A percentile compares a stretch with the other conserved stretches of the same genome.
phyloP scores from a whole-genome alignment of 139 green algal species.

The Chlamydomonas applanata region DNA sequence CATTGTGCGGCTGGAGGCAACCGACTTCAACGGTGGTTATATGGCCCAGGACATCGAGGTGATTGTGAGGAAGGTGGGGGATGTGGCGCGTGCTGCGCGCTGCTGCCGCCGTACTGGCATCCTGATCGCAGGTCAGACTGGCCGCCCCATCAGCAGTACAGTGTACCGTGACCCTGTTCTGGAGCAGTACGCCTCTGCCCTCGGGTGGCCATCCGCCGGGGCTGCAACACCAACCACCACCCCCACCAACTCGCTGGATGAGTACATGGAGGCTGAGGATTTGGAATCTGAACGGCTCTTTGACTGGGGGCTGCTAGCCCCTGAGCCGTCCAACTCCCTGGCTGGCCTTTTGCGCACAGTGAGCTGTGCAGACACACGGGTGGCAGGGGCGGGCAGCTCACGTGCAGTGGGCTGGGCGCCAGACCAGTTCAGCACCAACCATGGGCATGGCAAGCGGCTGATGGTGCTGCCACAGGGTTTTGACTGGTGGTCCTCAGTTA shows the following conservation, averaged over 20 bases:
- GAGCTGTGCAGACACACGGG: conserved; percentile 37
- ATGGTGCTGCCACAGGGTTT: conserved; percentile 52
- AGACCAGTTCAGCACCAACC: conserved; percentile 14
- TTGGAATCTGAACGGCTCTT: conserved; percentile 71
- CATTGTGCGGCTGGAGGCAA: conserved; percentile 41
- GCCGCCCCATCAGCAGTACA: conserved; percentile 41
- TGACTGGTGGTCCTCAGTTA: conserved; percentile 20
- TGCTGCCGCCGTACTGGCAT: conserved; percentile 46
- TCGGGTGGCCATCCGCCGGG: conserved; percentile 14
- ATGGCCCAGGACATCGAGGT: conserved; percentile 32
- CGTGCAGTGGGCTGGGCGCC: conserved; percentile 6
- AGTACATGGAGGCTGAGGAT: conserved; percentile 41
- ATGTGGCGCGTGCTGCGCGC: conserved; percentile 16
- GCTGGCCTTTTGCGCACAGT: background rate
- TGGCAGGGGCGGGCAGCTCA: conserved; percentile 46
- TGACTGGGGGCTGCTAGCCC: conserved; percentile 58
- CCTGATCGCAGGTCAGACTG: conserved; percentile 43
- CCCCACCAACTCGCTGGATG: conserved; percentile 13
- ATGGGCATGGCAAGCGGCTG: conserved; percentile 49
- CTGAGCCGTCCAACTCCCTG: background rate
- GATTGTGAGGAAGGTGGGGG: conserved; percentile 55
- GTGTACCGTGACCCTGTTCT: conserved; percentile 31
- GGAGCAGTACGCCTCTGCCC: background rate
- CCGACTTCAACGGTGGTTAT: conserved; percentile 19
- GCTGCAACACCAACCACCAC: background rate